These are phyloP conservation scores for Pontederia paniculata DNA, from an alignment of 176 grass and related monocot species.

Conservation along the genomic window DNA sequence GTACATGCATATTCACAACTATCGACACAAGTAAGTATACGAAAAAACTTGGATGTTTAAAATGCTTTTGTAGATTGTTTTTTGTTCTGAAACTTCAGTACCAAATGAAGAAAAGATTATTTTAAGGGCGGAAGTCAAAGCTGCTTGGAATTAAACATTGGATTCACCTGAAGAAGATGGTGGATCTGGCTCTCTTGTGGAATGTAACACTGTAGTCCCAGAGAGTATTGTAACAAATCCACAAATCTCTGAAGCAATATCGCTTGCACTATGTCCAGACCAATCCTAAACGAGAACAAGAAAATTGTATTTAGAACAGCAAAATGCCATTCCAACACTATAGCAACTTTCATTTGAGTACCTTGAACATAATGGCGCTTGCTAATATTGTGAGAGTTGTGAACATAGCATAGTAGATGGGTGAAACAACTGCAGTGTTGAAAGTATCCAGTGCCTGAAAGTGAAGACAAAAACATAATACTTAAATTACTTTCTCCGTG, in stretches of 20 bases:
- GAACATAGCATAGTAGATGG: slow-evolving; percentile 96
- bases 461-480: slow-evolving; percentile 9
- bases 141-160: too few relatives aligned
- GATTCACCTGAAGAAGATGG: slow-evolving; percentile 47
- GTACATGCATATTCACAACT: too few relatives aligned
- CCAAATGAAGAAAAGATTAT: too few relatives aligned
- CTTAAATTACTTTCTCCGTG: not conserved
- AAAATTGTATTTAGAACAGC: slow-evolving; percentile 4
- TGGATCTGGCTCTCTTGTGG: slow-evolving; percentile 76
- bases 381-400: slow-evolving; percentile 93
- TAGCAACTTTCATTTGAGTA: slow-evolving; percentile 16
- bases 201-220: slow-evolving; percentile 73
- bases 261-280: slow-evolving; percentile 90
- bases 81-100: too few relatives aligned
- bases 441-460: slow-evolving; percentile 90
- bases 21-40: too few relatives aligned
- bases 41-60: too few relatives aligned
- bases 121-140: too few relatives aligned
- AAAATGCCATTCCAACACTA: not conserved
- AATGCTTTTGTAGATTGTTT: too few relatives aligned
- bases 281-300: slow-evolving; percentile 52
- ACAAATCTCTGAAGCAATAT: slow-evolving; percentile 75
- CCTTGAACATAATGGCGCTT: slow-evolving; percentile 99
- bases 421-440: slow-evolving; percentile 94
- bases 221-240: slow-evolving; percentile 89